Conservation (phyloP, 225 moss, liverwort and hornwort species). For the Antitrichia curtipendula region DNA sequence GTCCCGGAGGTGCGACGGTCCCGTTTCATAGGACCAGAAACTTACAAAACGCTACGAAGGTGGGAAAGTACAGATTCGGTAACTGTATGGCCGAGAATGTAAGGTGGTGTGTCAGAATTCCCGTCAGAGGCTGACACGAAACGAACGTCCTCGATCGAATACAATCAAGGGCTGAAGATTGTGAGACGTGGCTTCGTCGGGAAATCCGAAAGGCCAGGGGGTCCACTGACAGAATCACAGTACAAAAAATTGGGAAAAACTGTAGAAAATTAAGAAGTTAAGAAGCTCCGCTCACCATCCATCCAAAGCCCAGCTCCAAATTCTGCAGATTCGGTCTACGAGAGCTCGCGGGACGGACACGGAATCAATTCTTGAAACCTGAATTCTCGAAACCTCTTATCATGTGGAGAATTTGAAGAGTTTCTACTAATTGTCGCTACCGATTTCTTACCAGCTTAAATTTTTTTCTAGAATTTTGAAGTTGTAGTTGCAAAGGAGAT, state of each 20-base stretch:
- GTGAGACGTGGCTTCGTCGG: background rate
- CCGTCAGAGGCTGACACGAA: background rate
- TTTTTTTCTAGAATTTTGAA: background rate
- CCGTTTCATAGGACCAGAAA: background rate
- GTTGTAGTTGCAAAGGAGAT: background rate
- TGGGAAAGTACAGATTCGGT: background rate
- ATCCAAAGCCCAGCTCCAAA: background rate
- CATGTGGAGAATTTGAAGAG: background rate
- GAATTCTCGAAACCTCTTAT: background rate
- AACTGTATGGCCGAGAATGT: slow-evolving; percentile 11
- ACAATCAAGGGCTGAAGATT: background rate
- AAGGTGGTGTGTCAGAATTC: background rate
- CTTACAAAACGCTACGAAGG: background rate
- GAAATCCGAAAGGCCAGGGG: background rate
- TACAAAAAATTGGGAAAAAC: too few relatives aligned
- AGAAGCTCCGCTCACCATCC: background rate
- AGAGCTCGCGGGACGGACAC: background rate
- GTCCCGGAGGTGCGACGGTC: background rate
- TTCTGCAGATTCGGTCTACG: background rate
- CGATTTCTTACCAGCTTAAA: background rate
- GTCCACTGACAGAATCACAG: background rate
- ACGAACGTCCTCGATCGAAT: background rate
- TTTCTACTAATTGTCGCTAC: background rate
- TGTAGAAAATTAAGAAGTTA: too few relatives aligned
- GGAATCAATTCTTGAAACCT: background rate